Evolutionary conservation across 768 basidiomycete genomes (phyloP), one percentile per base, ranked within the genome.

Genomic region (Tricholoma hemisulphureum): DNA sequence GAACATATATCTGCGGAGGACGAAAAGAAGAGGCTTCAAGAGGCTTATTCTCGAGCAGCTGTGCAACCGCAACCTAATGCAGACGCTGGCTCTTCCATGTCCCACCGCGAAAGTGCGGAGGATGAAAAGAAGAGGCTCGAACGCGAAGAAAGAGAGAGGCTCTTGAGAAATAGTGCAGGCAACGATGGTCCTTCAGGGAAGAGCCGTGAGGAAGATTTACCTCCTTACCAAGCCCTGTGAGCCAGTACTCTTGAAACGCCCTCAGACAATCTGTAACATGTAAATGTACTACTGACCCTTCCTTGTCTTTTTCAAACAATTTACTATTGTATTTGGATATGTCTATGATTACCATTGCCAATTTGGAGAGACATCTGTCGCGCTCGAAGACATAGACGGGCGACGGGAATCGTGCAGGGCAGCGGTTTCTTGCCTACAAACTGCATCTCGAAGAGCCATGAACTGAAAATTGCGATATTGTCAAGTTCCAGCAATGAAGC

Each of bases 51-150:
- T 8, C 72, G 72, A 58, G 68, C 69, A 20, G 49, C 53, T 34
- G 24, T 51, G 13, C 58, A 58, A 20, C 56, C 49, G 60, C 51
- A 24, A 18, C 62, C 57, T 14, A 55, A 59, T 58, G 67, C 31
- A 63, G 55, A n/a, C 28, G 26, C 41, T 23, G 20, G 35, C 11
- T 8, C 62, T 37, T 31, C 61, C 14, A 48, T 66, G 16, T 59
- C 68, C 14, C 51, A 58, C 18, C 67, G 70, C 23, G 82, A 85
- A 67, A 77, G 76, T 51, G 83, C 86, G 0, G 84, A 82, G 51
- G 83, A 86, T 4, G 86, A 88, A 77, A 88, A 86, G 78, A 78
- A 71, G 65, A 71, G 85, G 20, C 62, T 83, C 51, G 86, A 89
- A 69, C 80, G 82, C 45, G 87, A 90, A 65, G 86, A 88, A 63